These are phyloP conservation scores for Fusarium decemcellulare DNA, from an alignment of 2,329 filamentous ascomycete species.

Conservation along the genomic window DNA sequence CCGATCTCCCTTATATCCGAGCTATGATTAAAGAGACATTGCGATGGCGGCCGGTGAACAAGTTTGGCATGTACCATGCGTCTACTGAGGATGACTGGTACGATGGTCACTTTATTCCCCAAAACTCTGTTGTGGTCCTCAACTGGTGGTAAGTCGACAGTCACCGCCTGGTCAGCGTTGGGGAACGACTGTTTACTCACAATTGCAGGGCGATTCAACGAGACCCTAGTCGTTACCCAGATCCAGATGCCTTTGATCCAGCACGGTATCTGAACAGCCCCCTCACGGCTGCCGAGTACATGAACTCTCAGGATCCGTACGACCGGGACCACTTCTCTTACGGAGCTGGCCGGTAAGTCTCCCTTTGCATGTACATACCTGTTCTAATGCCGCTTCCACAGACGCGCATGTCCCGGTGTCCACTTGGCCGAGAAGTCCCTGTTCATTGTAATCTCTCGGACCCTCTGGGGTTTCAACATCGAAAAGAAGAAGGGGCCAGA, in stretches of 20 bases:
- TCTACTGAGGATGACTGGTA: slow-evolving; percentile 32
- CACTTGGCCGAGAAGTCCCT: slow-evolving; percentile 30
- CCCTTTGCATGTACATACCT: too few relatives aligned
- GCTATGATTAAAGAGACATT: slow-evolving; percentile 60
- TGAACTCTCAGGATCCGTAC: slow-evolving; percentile 16
- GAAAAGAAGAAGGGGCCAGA: slow-evolving; percentile 4
- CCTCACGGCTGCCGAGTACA: slow-evolving; percentile 17
- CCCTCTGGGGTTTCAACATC: slow-evolving; percentile 31
- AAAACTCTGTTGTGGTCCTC: slow-evolving; percentile 27
- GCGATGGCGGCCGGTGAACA: slow-evolving; percentile 56
- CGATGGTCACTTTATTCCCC: slow-evolving; percentile 32
- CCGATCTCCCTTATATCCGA: slow-evolving; percentile 58
- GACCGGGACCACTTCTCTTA: slow-evolving; percentile 31
- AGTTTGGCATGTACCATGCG: slow-evolving; percentile 31
- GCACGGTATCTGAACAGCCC: slow-evolving; percentile 15
- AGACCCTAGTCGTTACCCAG: slow-evolving; percentile 18
- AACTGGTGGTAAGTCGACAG: slow-evolving; percentile 27
- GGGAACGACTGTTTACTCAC: not conserved
- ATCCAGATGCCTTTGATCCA: slow-evolving; percentile 25
- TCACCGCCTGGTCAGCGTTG: too few relatives aligned
- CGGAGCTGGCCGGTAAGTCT: slow-evolving; percentile 26
- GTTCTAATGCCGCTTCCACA: not conserved
- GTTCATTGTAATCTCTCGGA: slow-evolving; percentile 27
- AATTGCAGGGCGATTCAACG: slow-evolving; percentile 25
- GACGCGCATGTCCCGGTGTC: slow-evolving; percentile 27